Percentiles rank a stretch among this genome's conserved stretches.
These are phyloP conservation scores for Pisolithus thermaeus DNA, from an alignment of 1,284 basidiomycete genomes.

Conservation along the genomic window DNA sequence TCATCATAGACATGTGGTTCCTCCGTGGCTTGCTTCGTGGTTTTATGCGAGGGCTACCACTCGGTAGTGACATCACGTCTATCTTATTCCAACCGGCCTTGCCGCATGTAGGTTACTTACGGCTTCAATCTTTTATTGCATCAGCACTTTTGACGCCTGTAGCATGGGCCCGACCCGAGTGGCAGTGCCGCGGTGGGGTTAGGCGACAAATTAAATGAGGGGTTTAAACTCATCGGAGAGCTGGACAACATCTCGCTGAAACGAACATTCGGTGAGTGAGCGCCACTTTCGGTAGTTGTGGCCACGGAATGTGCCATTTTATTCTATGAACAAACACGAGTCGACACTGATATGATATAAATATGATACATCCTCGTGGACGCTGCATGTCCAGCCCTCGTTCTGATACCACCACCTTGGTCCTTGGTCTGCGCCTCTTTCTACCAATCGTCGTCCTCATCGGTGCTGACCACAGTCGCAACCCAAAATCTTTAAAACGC, in stretches of 20 bases:
- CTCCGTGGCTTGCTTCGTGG: constrained; percentile 57
- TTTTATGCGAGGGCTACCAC: constrained; percentile 42
- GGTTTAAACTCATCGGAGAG: too few species aligned
- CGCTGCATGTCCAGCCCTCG: constrained; percentile 7
- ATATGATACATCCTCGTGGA: too few species aligned
- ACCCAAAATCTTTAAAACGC: constrained; percentile 2
- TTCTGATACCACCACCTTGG: constrained; percentile 9
- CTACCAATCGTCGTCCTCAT: constrained; percentile 1
- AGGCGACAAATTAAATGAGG: too few species aligned
- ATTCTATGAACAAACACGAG: too few species aligned
- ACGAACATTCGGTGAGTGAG: too few species aligned
- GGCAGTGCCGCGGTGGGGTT: too few species aligned
- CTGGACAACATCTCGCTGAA: too few species aligned
- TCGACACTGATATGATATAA: too few species aligned
- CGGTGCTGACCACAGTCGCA: constrained; percentile 13
- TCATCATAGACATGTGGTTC: background rate
- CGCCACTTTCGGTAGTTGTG: too few species aligned
- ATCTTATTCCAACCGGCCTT: background rate
- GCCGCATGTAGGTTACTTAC: background rate
- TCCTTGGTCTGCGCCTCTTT: constrained; percentile 16
- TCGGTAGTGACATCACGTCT: background rate
- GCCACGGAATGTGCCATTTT: too few species aligned
- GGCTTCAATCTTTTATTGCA: background rate
- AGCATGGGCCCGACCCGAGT: too few species aligned
- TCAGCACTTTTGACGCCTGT: too few species aligned